Percentiles rank a stretch among this genome's conserved stretches.
Conservation (phyloP, 768 basidiomycete species). For the Pisolithus tinctorius region DNA sequence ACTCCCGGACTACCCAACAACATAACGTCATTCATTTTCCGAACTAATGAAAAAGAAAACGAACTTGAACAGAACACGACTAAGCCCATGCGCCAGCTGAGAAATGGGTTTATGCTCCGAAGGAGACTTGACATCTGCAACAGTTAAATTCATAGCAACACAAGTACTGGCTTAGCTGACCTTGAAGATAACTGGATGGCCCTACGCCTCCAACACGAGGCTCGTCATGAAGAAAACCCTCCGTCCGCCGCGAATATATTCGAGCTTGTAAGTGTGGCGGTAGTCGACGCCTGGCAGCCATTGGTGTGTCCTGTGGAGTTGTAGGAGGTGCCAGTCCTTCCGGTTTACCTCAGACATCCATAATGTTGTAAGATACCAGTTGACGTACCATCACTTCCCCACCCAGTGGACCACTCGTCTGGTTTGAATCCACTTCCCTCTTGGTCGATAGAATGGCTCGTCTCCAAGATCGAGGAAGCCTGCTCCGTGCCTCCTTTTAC, state of each 20-base stretch:
- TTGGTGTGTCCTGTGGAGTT: not conserved
- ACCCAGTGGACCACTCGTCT: conserved; percentile 9
- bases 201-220: not conserved
- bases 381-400: conserved; percentile 22
- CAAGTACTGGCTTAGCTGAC: not conserved
- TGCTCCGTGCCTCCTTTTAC: not conserved
- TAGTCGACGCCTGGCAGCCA: conserved; percentile 4
- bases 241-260: conserved; percentile 21
- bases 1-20: conserved; percentile 64
- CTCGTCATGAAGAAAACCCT: conserved; percentile 11
- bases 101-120: conserved; percentile 51
- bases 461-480: not conserved
- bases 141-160: not conserved
- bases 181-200: conserved; percentile 11
- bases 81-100: conserved; percentile 56
- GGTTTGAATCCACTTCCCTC: conserved; percentile 3
- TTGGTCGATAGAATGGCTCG: not conserved
- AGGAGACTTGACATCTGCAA: conserved; percentile 38
- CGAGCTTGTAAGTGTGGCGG: conserved; percentile 17
- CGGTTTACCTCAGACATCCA: not conserved
- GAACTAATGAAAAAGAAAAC: conserved; percentile 14
- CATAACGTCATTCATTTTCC: not conserved
- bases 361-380: not conserved
- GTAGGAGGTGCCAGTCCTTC: conserved; percentile 12
- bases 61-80: conserved; percentile 72